A percentile compares a stretch with the other conserved stretches of the same genome.
Conservation (phyloP, 2,329 filamentous ascomycete species). For the Calonectria crousiana region DNA sequence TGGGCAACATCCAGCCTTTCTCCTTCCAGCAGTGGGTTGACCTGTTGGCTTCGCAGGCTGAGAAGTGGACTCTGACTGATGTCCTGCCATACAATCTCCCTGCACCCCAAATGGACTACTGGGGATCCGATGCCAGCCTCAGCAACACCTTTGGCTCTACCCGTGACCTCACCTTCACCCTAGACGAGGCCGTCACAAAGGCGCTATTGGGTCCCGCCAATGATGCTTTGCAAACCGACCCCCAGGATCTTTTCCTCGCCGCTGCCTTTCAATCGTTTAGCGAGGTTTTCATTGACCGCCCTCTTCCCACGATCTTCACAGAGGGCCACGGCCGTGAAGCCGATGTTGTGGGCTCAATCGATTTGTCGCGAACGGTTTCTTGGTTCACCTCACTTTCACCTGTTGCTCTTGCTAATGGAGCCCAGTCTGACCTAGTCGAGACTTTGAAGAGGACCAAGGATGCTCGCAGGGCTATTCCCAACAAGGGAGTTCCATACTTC, state of each 20-base stretch:
- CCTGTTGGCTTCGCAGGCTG: constrained; percentile 18
- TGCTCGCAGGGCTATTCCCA: constrained; percentile 23
- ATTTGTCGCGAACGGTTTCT: constrained; percentile 50
- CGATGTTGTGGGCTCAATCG: constrained; percentile 40
- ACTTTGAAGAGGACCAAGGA: constrained; percentile 39
- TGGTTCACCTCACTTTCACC: constrained; percentile 55
- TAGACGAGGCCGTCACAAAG: neutral
- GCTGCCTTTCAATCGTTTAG: constrained; percentile 45
- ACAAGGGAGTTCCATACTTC: constrained; percentile 35
- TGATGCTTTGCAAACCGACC: constrained; percentile 45
- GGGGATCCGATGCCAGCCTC: neutral
- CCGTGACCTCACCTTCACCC: neutral
- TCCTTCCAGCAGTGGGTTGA: constrained; percentile 51
- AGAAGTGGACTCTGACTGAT: neutral
- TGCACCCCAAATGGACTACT: neutral
- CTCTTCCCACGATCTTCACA: constrained; percentile 45
- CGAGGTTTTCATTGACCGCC: constrained; percentile 44
- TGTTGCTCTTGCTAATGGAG: constrained; percentile 28
- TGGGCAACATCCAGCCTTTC: constrained; percentile 47
- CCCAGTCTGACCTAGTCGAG: constrained; percentile 15
- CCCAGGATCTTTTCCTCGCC: constrained; percentile 50
- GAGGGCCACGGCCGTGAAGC: constrained; percentile 54
- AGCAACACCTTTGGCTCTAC: neutral
- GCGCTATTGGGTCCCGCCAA: constrained; percentile 26
- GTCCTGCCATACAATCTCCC: neutral